A percentile compares a stretch with the other conserved stretches of the same genome.
Evolutionary conservation across 2,329 filamentous ascomycete species (phyloP).

Genomic region (Fusarium xylarioides): DNA sequence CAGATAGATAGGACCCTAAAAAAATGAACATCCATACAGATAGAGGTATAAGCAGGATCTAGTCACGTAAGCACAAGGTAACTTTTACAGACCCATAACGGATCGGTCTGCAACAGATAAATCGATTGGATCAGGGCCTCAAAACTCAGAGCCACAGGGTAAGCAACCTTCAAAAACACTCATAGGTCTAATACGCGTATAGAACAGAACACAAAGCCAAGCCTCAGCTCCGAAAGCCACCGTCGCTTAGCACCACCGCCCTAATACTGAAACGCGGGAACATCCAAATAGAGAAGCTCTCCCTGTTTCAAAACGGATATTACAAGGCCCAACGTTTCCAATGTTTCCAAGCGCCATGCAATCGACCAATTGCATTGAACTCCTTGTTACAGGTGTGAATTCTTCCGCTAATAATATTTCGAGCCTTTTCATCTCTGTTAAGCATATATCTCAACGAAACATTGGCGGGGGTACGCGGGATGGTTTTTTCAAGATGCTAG

Average conservation of each 20-base stretch:
- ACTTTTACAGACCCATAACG: too few relatives aligned
- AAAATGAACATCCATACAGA: too few relatives aligned
- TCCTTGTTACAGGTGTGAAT: conserved; percentile 8
- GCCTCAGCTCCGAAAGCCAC: not conserved
- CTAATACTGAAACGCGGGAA: conserved; percentile 8
- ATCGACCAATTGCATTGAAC: not conserved
- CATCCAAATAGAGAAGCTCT: conserved; percentile 7
- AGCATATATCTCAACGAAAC: conserved; percentile 2
- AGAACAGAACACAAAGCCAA: not conserved
- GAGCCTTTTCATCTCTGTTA: not conserved
- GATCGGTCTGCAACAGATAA: too few relatives aligned
- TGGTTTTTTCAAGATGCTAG: too few relatives aligned
- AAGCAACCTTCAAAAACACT: not conserved
- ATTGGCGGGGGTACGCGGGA: not conserved
- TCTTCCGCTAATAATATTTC: conserved; percentile 9
- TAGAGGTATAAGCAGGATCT: too few relatives aligned
- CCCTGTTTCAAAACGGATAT: conserved; percentile 21
- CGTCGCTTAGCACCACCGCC: not conserved
- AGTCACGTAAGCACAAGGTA: too few relatives aligned
- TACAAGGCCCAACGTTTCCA: conserved; percentile 2
- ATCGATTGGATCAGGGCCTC: too few relatives aligned
- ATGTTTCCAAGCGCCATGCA: not conserved
- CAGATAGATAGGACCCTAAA: too few relatives aligned
- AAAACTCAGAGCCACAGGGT: not conserved
- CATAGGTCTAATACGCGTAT: too few relatives aligned